Evolutionary conservation across 2,329 filamentous ascomycete genomes (phyloP).

Genomic region (Cryphonectria radicalis): DNA sequence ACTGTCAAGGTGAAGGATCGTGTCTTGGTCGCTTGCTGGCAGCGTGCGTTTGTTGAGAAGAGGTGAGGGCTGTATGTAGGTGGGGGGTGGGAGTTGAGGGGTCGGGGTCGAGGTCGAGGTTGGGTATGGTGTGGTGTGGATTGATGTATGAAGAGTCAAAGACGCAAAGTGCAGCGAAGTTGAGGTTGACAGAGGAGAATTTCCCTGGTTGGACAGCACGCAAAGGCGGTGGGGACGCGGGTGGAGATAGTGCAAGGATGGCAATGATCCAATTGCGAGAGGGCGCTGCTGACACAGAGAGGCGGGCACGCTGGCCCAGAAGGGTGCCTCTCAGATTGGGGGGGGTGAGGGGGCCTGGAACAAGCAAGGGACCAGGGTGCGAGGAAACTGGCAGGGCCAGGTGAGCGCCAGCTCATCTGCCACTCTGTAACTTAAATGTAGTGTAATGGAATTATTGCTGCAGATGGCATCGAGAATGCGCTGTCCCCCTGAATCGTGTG

Average conservation of each 20-base stretch:
- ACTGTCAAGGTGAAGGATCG: neutral
- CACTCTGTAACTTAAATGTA: neutral
- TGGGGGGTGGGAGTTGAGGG: constrained; percentile 4
- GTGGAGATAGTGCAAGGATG: neutral
- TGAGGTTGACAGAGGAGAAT: constrained; percentile 26
- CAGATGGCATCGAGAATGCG: neutral
- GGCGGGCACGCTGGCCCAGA: neutral
- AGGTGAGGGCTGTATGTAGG: neutral
- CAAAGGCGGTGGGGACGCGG: constrained; percentile 4
- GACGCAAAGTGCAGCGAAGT: constrained; percentile 23
- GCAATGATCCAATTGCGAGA: neutral
- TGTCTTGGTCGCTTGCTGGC: neutral
- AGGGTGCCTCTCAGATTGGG: neutral
- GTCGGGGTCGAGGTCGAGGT: constrained; percentile 2
- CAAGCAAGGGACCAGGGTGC: neutral
- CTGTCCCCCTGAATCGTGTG: too few species aligned
- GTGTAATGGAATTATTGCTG: neutral
- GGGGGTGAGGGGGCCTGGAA: neutral
- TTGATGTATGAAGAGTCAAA: constrained; percentile 23
- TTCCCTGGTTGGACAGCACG: constrained; percentile 26
- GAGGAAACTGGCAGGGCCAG: neutral
- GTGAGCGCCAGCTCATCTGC: neutral
- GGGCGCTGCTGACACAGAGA: neutral
- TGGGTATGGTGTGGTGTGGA: constrained; percentile 9
- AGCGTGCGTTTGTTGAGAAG: neutral